Base-by-base conservation (phyloP, 768 basidiomycete genomes). In the Nidularia pulvinata region DNA sequence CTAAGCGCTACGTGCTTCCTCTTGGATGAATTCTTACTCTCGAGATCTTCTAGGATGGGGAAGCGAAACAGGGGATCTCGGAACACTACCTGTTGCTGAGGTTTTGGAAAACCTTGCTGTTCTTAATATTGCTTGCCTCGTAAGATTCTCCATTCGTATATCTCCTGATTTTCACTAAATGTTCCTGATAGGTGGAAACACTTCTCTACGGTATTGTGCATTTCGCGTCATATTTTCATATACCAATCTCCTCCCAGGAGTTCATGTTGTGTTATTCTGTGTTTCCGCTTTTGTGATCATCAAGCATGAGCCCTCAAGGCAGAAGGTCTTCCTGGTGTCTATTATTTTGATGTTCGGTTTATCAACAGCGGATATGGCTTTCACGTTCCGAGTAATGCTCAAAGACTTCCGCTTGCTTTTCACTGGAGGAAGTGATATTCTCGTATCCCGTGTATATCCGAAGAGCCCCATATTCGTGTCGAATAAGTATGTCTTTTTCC, bases 181-280 rank as follows among this genome's bases (percentile, higher is more conserved):
- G n/a, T n/a, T n/a, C n/a, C n/a, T n/a, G n/a, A n/a, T 25, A 70
- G 68, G 61, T 58, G 13, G 68, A 70, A 52, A 56, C 59, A 37
- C 54, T 68, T n/a, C 56, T 69, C 1, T 70, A 69, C 34, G 69
- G 67, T 66, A 47, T n/a, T n/a, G n/a, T 61, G 42, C 37, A 11
- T 30, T 6, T 16, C 9, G 30, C n/a, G n/a, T n/a, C n/a, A n/a
- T n/a, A n/a, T n/a, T n/a, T n/a, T n/a, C 19, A 50, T 13, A 30
- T 3, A 7, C 22, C 7, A 25, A 5, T 36, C 1, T 5, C 22
- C 16, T 33, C 33, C n/a, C 44, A 72, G 70, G 70, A 22, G 58
- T 69, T 6, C 62, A 72, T 49, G 50, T 60, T 34, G 57, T 70
- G 22, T 56, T 72, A 5, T 72, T 70, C 58, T 55, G 52, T 44